Evolutionary conservation across 768 basidiomycete genomes (phyloP).

Genomic region (Mrakia hoshinonis): DNA sequence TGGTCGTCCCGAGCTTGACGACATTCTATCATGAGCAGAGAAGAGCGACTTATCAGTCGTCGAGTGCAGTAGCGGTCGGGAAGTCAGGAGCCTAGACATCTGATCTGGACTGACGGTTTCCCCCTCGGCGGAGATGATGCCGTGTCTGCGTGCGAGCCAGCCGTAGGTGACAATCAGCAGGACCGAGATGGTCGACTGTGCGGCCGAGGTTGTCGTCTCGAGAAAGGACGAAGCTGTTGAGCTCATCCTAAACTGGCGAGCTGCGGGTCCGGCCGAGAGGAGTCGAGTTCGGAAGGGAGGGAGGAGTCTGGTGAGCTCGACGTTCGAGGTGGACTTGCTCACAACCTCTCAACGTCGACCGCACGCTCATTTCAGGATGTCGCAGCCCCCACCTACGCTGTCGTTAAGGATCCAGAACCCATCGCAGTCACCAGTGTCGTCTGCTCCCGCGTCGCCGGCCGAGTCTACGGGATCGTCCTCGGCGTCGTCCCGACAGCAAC

Average conservation of each 20-base stretch:
- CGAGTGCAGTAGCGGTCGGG: too few species aligned
- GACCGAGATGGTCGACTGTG: constrained; percentile 36
- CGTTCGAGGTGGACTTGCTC: too few species aligned
- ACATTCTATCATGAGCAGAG: not conserved
- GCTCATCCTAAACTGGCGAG: constrained; percentile 8
- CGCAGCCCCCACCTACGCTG: not conserved
- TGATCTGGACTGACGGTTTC: constrained; percentile 31
- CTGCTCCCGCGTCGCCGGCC: not conserved
- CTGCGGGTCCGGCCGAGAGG: too few species aligned
- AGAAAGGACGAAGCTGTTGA: constrained; percentile 1
- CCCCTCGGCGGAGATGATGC: constrained; percentile 33
- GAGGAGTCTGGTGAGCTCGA: too few species aligned
- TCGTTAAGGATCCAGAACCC: constrained; percentile 13
- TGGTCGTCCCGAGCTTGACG: constrained; percentile 35
- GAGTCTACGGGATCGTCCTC: not conserved
- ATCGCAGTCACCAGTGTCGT: not conserved
- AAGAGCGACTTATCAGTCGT: not conserved
- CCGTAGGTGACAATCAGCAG: constrained; percentile 37
- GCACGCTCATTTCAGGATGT: not conserved
- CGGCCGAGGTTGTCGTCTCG: constrained; percentile 33
- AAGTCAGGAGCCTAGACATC: too few species aligned
- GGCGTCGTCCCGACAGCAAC: not conserved
- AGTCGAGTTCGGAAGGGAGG: too few species aligned
- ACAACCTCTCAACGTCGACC: not conserved
- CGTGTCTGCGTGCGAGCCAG: constrained; percentile 21